A percentile compares a stretch with the other conserved stretches of the same genome.
phyloP scores from a whole-genome alignment of 352 stramenopile species.

The Thraustochytrium sp. region DNA sequence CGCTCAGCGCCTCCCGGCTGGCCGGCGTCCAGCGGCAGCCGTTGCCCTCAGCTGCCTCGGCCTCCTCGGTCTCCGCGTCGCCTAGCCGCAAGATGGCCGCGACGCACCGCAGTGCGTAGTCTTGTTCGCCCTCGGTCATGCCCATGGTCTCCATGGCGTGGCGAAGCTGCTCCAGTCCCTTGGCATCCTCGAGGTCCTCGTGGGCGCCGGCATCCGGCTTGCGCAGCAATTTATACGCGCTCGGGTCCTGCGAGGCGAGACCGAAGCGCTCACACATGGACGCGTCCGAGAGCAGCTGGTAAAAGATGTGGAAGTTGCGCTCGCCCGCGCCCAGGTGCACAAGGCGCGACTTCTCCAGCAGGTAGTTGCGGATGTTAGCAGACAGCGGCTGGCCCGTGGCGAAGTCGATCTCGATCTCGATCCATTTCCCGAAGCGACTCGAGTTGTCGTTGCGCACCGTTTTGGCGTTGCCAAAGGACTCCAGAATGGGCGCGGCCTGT shows the following conservation, averaged over 20 bases:
- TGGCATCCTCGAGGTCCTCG: conserved; percentile 74
- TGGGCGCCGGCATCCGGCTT: conserved; percentile 57
- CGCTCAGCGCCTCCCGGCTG: conserved; percentile 61
- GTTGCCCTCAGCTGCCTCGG: not conserved
- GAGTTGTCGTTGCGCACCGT: conserved; percentile 95
- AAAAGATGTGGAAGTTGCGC: conserved; percentile 86
- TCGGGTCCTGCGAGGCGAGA: not conserved
- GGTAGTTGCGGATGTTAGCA: conserved; percentile 74
- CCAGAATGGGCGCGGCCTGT: conserved; percentile 90
- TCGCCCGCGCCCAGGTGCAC: conserved; percentile 69
- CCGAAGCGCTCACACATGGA: not conserved
- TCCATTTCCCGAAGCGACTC: conserved; percentile 92
- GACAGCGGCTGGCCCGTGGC: conserved; percentile 63
- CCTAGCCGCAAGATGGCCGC: conserved; percentile 85
- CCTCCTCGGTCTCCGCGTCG: conserved; percentile 72
- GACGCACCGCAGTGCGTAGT: conserved; percentile 80
- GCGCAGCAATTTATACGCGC: not conserved
- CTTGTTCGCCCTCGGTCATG: conserved; percentile 73
- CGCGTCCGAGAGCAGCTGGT: conserved; percentile 65
- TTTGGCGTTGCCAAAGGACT: conserved; percentile 96
- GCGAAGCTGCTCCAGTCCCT: conserved; percentile 63
- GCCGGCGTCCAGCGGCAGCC: not conserved
- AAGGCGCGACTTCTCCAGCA: conserved; percentile 81
- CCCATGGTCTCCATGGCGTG: conserved; percentile 65
- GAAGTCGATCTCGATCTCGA: conserved; percentile 88